Evolutionary conservation across 1,284 basidiomycete genomes (phyloP), one percentile per base, ranked within the genome.

Genomic region (Moniliophthora roreri): DNA sequence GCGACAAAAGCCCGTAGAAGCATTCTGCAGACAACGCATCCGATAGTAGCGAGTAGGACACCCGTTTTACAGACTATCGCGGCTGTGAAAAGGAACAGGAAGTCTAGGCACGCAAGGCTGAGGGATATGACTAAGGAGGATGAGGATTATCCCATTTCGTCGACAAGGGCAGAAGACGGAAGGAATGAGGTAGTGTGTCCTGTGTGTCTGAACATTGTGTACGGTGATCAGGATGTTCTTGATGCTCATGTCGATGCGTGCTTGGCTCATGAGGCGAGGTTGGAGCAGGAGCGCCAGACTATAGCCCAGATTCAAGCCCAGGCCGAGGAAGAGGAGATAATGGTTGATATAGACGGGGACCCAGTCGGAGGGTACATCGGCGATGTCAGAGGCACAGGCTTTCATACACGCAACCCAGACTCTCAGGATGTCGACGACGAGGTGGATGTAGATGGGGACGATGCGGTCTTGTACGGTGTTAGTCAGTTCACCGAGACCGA

Each of bases 161-260:
- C 62, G 39, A 38, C 15, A 13, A 32, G 32, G 55, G 57, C 57
- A 53, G 60, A 36, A 54, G 61, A 34, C n/a, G 69, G 65, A 35
- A 69, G 66, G 1, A 71, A 72, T 44, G 76, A 74, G 21, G 73
- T 79, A 16, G 61, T 74, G 9, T 91, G 89, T 61, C 89, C 89
- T 1, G 79, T 91, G 23, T 91, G 89, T 64, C 68, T 75, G 40
- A 69, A 69, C 47, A 66, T 67, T 15, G 73, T 89, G 1, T 69
- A 66, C 37, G 88, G 88, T 2, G 88, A 89, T 60, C 70, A 76
- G 39, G 89, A 89, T 56, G 81, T 89, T 11, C 63, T 89, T 4
- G 82, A 88, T 60, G 88, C 87, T 15, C 89, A 91, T 66, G 80
- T 91, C 32, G 86, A 91, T 61, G 75, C 86, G 6, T 91, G 89